Evolutionary conservation across 352 stramenopile genomes (phyloP), one percentile per base, ranked within the genome.

Genomic region (Pythium grandisporangium): DNA sequence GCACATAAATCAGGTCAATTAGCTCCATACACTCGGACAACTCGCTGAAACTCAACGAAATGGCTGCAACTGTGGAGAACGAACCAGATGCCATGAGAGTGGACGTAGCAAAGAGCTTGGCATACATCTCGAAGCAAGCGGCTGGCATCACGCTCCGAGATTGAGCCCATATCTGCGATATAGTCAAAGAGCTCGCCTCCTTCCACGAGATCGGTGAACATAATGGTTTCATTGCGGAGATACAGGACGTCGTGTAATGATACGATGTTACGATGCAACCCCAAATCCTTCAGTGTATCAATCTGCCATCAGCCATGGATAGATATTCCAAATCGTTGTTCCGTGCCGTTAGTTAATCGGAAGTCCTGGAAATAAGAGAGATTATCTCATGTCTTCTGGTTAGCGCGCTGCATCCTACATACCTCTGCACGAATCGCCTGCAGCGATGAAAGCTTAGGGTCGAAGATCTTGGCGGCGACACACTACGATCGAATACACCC

Each of bases 171-270:
- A 38, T 83, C 61, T 14, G 84, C 73, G 23, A 90, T 90, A 44
- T 82, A 90, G 57, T 87, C 66, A 39, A 90, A 87, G 5, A 90
- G 58, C 47, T 90, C 73, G 22, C 76, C 73, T 34, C 76, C 76
- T 57, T 80, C 55, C 16, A 85, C 71, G 10, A 90, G 60, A 37
- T 90, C 76, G 41, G 60, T 85, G 45, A 90, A 60, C 73, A 90
- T 85, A 41, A 87, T 86, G 7, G 71, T 87, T 50, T 84, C 65
- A 21, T 79, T 52, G 29, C 76, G 54, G 4, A 68, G 46, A 38
- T 68, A 70, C 6, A 87, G 42, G 16, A 86, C 69, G 41, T 87
- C 73, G 16, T 82, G 69, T 7, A 90, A 59, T 8, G 66, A 82
- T 30, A 90, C 66, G 24, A 87, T 84, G 48, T 87, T 76, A 26